Evolutionary conservation across 1,139 yeast genomes (phyloP).

Genomic region (Wickerhamomyces sp.): DNA sequence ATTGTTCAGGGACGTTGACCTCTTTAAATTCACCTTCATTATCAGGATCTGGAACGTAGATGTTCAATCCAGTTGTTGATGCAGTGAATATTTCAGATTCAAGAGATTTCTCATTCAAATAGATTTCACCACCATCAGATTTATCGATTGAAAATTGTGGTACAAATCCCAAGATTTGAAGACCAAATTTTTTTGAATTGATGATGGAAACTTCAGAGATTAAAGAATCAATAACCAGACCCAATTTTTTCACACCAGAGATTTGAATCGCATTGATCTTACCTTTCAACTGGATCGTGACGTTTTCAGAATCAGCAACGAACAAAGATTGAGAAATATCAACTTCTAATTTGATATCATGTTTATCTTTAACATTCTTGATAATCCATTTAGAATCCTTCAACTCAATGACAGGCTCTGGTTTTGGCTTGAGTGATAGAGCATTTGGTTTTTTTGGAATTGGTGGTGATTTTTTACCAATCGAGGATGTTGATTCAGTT

Average conservation of each 20-base stretch:
- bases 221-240: constrained; percentile 75
- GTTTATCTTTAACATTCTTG: constrained; percentile 64
- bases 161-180: constrained; percentile 75
- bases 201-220: constrained; percentile 88
- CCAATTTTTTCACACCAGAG: constrained; percentile 61
- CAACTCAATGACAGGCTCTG: constrained; percentile 73
- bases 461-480: constrained; percentile 40
- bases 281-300: constrained; percentile 77
- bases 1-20: constrained; percentile 82
- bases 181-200: constrained; percentile 73
- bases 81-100: constrained; percentile 77
- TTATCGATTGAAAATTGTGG: constrained; percentile 87
- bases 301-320: constrained; percentile 72
- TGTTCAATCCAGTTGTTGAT: constrained; percentile 76
- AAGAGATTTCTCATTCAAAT: constrained; percentile 66
- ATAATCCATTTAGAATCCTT: constrained; percentile 87
- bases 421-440: constrained; percentile 46
- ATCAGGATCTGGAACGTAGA: constrained; percentile 68
- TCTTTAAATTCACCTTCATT: constrained; percentile 60
- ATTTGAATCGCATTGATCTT: constrained; percentile 63
- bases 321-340: constrained; percentile 85
- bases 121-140: constrained; percentile 79
- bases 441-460: constrained; percentile 73
- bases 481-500: constrained; percentile 27
- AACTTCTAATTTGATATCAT: constrained; percentile 63